Percentiles rank a stretch among this genome's conserved stretches.
phyloP scores from a whole-genome alignment of 2,329 filamentous ascomycete genomes.

The Nemania bipapillata region DNA sequence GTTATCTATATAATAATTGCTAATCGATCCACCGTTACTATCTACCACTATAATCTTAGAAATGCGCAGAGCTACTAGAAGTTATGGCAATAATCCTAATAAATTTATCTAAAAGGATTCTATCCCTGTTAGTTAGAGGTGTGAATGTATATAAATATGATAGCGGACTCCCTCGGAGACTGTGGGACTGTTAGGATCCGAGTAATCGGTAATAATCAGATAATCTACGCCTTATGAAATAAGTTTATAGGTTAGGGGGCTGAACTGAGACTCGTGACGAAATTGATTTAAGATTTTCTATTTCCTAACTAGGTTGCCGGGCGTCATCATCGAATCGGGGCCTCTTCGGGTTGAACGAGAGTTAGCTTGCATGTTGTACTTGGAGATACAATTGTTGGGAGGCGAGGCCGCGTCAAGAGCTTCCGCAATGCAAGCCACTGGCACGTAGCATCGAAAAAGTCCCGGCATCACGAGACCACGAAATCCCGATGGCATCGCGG shows the following conservation, averaged over 20 bases:
- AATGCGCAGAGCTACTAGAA: too few relatives aligned
- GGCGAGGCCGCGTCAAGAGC: constrained; percentile 5
- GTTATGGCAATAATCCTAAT: too few relatives aligned
- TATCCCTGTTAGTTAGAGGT: too few relatives aligned
- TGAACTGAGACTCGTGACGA: neutral
- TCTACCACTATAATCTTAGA: too few relatives aligned
- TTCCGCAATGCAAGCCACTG: constrained; percentile 20
- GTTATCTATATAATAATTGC: too few relatives aligned
- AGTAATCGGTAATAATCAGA: neutral
- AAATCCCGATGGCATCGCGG: neutral
- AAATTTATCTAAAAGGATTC: too few relatives aligned
- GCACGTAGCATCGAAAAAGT: neutral
- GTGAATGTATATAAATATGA: too few relatives aligned
- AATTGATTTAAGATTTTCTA: neutral
- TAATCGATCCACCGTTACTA: too few relatives aligned
- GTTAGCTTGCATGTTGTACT: neutral
- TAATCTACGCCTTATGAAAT: neutral
- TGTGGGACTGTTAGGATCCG: too few relatives aligned
- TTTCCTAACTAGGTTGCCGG: neutral
- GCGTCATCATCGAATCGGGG: neutral
- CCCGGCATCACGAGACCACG: neutral
- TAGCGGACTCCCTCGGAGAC: too few relatives aligned
- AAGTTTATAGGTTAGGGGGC: neutral
- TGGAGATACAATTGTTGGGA: neutral
- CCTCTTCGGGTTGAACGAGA: neutral